These are phyloP conservation scores for Macrophomina pseudophaseolina DNA, from an alignment of 2,329 filamentous ascomycete species.

Conservation along the genomic window DNA sequence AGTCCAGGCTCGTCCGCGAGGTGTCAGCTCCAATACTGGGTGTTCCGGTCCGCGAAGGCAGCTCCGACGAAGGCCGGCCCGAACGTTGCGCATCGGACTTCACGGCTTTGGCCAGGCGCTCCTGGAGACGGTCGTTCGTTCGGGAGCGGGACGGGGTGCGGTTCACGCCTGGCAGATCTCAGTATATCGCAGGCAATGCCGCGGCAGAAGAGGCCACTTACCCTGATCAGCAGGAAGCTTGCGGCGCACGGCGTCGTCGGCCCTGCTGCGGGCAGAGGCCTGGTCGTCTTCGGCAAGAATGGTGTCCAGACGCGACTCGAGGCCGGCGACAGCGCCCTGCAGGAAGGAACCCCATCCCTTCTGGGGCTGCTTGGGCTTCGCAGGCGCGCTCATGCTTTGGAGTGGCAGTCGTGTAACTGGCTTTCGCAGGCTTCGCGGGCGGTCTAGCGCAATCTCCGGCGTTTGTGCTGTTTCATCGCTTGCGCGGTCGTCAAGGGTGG, in stretches of 20 bases:
- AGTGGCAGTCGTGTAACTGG: slow-evolving; percentile 20
- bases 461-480: slow-evolving; percentile 29
- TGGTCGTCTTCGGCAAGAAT: slow-evolving; percentile 83
- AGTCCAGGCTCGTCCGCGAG: slow-evolving; percentile 53
- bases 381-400: slow-evolving; percentile 29
- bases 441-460: slow-evolving; percentile 24
- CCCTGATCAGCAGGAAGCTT: slow-evolving; percentile 40
- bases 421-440: slow-evolving; percentile 5
- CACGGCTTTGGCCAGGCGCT: slow-evolving; percentile 84
- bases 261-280: slow-evolving; percentile 49
- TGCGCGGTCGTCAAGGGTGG: slow-evolving; percentile 5
- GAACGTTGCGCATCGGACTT: slow-evolving; percentile 64
- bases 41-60: slow-evolving; percentile 60
- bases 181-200: slow-evolving; percentile 29
- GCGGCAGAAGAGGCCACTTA: slow-evolving; percentile 30
- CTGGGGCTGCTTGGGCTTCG: slow-evolving; percentile 34
- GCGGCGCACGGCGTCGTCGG: slow-evolving; percentile 44
- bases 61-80: slow-evolving; percentile 54
- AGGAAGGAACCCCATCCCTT: slow-evolving; percentile 63
- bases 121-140: slow-evolving; percentile 83
- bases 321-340: slow-evolving; percentile 87
- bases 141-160: slow-evolving; percentile 66
- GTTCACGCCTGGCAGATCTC: slow-evolving; percentile 53
- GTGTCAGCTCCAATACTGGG: slow-evolving; percentile 52
- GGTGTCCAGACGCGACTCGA: slow-evolving; percentile 90